Base-by-base conservation (phyloP, 768 basidiomycete genomes). In the Daedaleopsis nitida region DNA sequence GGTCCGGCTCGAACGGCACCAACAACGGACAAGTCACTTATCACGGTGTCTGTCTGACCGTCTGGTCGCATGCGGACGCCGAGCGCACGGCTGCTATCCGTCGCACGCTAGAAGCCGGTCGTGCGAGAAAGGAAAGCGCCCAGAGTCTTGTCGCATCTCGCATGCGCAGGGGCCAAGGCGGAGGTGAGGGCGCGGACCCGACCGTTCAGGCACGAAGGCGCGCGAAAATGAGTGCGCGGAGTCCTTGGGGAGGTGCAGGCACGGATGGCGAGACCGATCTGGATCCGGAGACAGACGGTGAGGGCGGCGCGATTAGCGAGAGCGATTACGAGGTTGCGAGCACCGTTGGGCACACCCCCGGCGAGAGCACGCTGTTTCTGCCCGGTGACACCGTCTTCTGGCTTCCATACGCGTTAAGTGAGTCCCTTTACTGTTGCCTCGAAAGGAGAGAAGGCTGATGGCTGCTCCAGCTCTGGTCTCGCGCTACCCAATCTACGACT, bases 61-160 rank as follows among this genome's bases (percentile, higher is more conserved):
- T 97, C 1, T 98, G 94, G 94, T 94, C 92, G 4, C 94, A 96
- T 69, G 94, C 94, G 19, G 96, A 98, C 70, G 87, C 88, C 0
- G 89, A 94, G 67, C 87, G 94, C 51, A 88, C 89, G 57, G 82
- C 80, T 14, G 94, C 94, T 1, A 95, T 96, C 67, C 86, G 93
- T 21, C 83, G 88, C 52, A 91, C 91, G 8, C 81, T 92, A 51
- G 92, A 93, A 71, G 88, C 88, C 0, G 85, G 88, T 51, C 85
- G 90, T 48, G 85, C 82, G 44, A 85, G 90, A 57, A 91, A 91
- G 71, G 90, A 93, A 72, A 89, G 87, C 35, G 86, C 88, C 0
- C 91, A 92, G 72, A 88, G 86, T 52, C 75, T 87, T 42, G 81
- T 88, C 57, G 78, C 87, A 0, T 81, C 88, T 5, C 86, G 89